Evolutionary conservation across 352 stramenopile genomes (phyloP), one percentile per base, ranked within the genome.

Genomic region (Globisporangium paddicum): DNA sequence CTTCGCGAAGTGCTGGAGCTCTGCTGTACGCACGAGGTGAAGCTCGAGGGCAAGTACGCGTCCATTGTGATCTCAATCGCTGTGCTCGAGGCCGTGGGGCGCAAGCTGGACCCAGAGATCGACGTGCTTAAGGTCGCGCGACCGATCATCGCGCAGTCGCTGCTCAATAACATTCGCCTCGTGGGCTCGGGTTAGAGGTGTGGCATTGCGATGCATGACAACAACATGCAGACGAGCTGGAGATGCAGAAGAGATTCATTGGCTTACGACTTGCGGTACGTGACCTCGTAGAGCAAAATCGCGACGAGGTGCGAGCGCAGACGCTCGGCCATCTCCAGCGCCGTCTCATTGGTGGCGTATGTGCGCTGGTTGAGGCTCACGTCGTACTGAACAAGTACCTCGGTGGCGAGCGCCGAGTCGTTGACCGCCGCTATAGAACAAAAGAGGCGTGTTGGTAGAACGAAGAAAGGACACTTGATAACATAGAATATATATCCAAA

Each of bases 61-160:
- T 97, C 96, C 55, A 96, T 97, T 50, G 89, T 96, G 19, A 82
- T 98, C 41, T 96, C 92, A 6, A 96, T 98, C 56, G 94, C 93
- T 42, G 96, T 98, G 51, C 86, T 98, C 46, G 95, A 98, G 65
- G 93, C 89, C 16, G 80, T 98, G 32, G 93, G 90, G 0, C 75
- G 84, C 10, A 82, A 92, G 30, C 66, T 98, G 8, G 87, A 98
- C 69, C 92, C 92, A 14, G 86, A 97, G 35, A 88, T 98, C 47
- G 73, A 95, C 21, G 82, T 98, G 40, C 65, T 97, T 32, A 67
- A 75, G 11, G 77, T 97, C 1, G 93, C 95, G 3, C 65, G 98
- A 51, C 92, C 92, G 6, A 93, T 98, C 66, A 92, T 98, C 50
- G 73, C 95, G 5, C 89, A 98, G 65, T 93, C 89, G 44, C 82